Evolutionary conservation across 495 filamentous ascomycete genomes (phyloP), one percentile per base, ranked within the genome.

Genomic region (Daldinia decipiens): DNA sequence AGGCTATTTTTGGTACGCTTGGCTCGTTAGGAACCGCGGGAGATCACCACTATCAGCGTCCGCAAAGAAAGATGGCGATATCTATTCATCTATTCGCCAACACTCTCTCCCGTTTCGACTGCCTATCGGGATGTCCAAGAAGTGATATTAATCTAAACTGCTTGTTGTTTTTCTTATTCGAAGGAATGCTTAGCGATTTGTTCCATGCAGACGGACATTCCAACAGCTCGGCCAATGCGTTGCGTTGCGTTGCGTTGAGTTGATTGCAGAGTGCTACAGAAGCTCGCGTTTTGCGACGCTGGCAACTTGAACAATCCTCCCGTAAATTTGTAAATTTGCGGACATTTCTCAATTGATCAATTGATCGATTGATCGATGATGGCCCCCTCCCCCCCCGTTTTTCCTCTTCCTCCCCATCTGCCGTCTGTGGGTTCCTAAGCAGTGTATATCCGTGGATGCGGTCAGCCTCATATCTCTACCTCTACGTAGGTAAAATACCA

Each of bases 1-100:
- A 57, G 65, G 55, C 65, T 72, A 72, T 72, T 72, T 72, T 72
- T 72, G 70, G 70, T 31, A 15, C 65, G 19, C 24, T 47, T 47
- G 43, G 43, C 19, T 72, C 70, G 32, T 57, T 54, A 68, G 70
- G 70, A 72, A 72, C 11, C 38, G n/a, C 70, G 70, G 70, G 70
- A 72, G 70, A 72, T 72, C 70, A 71, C 39, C 68, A 55, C 70
- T 51, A 72, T 72, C 70, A 66, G 40, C 68, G 60, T 61, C 65
- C 9, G 59, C 47, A 51, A 38, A 60, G 19, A 19, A 13, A 19
- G 7, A 34, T 32, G 11, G 24, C 34, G 54, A 51, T 1, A 36
- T 47, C 26, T 34, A 65, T 60, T 56, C 4, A 36, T 47, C 26
- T 34, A 65, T 60, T 56, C 54, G 67, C 60, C 11, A 60, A 39